Evolutionary conservation across 805 yeast species (phyloP), one percentile per base, ranked within the genome.

Genomic region (Lipomyces anomalus): DNA sequence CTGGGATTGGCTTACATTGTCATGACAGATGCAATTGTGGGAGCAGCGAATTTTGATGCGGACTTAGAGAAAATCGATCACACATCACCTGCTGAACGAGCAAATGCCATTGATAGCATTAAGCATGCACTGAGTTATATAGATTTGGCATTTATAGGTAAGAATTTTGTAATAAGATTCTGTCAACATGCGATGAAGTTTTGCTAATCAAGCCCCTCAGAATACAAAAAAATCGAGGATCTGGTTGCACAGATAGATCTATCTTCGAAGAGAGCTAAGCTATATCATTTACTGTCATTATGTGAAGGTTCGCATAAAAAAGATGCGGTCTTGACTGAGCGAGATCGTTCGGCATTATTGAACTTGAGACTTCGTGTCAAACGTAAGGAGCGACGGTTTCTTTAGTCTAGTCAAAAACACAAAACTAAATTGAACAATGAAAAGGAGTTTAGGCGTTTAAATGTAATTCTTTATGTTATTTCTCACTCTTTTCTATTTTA

Each of bases 1-100:
- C 64, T 63, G 3, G 71, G 79, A 0, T 63, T 64, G 36, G 70
- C 70, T 0, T 67, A 66, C 34, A 63, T 62, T 22, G 47, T 57
- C 3, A 40, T 70, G 7, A 66, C 75, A 0, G 55, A 56, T 3
- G 61, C 62, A 6, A 40, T 61, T 34, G 43, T 53, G 46, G 55
- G 56, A 11, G 46, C 48, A 9, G 32, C 32, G 24, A 32, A 30
- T 17, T 7, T 33, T 21, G n/a, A 6, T 16, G 28, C 18, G 6
- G n/a, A 39, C 21, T 17, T 18, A 1, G 5, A 22, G n/a, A 24
- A 20, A 21, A 34, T 3, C 23, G 11, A 4, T 21, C 16, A 37
- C 5, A 13, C 9, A 35, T 17, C 17, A 35, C n/a, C n/a, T n/a
- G n/a, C 16, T 7, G 18, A 9, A 20, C 22, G 18, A n/a, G 40